Evolutionary conservation across 139 green algal species (phyloP).

Genomic region (Spirogloea muscicola): DNA sequence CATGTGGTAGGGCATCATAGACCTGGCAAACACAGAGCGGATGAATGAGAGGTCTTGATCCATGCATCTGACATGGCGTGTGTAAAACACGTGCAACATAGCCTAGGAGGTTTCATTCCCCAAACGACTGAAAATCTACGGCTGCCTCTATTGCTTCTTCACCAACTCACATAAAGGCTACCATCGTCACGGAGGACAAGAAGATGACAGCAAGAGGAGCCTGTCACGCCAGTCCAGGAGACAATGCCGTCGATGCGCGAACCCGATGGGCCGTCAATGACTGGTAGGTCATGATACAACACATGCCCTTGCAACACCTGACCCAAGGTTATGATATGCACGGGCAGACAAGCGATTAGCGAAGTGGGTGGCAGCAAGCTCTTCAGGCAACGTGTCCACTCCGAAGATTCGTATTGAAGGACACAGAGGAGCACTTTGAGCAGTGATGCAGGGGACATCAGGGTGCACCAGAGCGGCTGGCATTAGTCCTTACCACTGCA

Average conservation of each 20-base stretch:
- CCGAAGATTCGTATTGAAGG: no score
- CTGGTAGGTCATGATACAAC: neutral
- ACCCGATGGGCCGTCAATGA: conserved; percentile 12
- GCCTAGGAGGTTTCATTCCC: neutral
- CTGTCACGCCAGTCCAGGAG: conserved; percentile 10
- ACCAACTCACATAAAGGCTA: conserved; percentile 31
- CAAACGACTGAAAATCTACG: neutral
- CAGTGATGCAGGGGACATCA: no score
- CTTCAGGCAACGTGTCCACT: no score
- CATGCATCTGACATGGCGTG: no score
- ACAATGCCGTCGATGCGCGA: conserved; percentile 20
- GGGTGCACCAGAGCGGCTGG: no score
- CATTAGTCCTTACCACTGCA: no score
- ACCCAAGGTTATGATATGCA: no score
- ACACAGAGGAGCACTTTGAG: no score
- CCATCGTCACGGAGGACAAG: conserved; percentile 44
- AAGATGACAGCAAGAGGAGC: conserved; percentile 8
- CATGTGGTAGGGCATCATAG: neutral
- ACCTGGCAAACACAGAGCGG: neutral
- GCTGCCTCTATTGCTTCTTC: neutral
- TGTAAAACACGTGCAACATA: neutral
- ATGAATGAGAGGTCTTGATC: no score
- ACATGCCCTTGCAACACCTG: neutral
- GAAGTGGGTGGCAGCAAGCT: neutral
- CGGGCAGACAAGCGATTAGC: neutral